Evolutionary conservation across 495 filamentous ascomycete species (phyloP).

Genomic region (Usnea hakonensis): DNA sequence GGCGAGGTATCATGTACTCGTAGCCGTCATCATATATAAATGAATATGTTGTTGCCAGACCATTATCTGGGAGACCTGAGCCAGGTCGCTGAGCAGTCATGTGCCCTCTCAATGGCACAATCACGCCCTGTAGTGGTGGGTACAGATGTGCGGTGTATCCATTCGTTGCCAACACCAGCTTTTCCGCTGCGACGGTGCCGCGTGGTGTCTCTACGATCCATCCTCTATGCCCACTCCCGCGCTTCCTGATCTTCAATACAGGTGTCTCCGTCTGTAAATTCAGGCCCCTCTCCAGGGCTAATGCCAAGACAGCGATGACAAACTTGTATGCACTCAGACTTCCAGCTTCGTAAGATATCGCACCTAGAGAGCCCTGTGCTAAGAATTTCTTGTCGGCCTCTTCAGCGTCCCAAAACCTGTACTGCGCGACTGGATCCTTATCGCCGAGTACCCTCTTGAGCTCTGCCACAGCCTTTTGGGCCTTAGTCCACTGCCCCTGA

Average conservation of each 20-base stretch:
- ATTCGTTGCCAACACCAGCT: constrained; percentile 63
- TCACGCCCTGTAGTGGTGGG: constrained; percentile 47
- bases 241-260: constrained; percentile 33
- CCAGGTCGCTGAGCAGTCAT: constrained; percentile 56
- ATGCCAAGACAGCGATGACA: constrained; percentile 48
- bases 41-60: constrained; percentile 49
- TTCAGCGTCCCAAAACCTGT: constrained; percentile 37
- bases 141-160: constrained; percentile 58
- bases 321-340: constrained; percentile 61
- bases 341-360: constrained; percentile 51
- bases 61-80: constrained; percentile 32
- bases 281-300: constrained; percentile 45
- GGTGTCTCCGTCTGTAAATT: constrained; percentile 58
- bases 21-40: constrained; percentile 54
- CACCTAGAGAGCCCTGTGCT: constrained; percentile 39
- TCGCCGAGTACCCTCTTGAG: constrained; percentile 34
- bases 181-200: constrained; percentile 44
- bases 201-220: constrained; percentile 48
- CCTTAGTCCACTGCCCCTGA: constrained; percentile 36
- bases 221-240: constrained; percentile 20
- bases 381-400: constrained; percentile 43
- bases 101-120: constrained; percentile 62
- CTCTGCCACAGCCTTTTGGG: constrained; percentile 34
- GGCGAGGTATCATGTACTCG: constrained; percentile 60
- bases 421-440: constrained; percentile 41